Evolutionary conservation across 179 eudicot genomes (phyloP), one percentile per base, ranked within the genome.

Genomic region (Nepenthes alata): DNA sequence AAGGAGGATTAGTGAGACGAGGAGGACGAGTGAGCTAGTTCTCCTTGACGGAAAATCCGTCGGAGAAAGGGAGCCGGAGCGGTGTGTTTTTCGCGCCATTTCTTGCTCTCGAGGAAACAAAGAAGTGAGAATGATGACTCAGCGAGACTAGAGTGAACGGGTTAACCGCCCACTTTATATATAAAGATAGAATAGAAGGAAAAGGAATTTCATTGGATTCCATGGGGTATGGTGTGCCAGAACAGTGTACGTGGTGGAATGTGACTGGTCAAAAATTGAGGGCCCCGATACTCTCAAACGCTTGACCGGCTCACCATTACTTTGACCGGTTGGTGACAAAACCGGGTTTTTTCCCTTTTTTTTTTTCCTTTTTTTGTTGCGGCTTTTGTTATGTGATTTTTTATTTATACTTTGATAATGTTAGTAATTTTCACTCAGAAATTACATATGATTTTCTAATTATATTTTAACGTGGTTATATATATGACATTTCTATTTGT

Each of bases 31-130:
- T 11, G 60, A 68, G 11, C 55, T 1, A 25, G 48, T 63, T 15
- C 45, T 45, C 15, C 61, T 44, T 38, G 70, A 53, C 52, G 51
- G 71, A 35, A 66, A 45, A 11, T 0, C 49, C 16, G 48, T 47
- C 35, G 45, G 45, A 41, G 45, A 41, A 41, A 41, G 45, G 25
- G 25, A 25, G 25, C 25, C 64, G 68, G 70, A 67, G 57, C 11
- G 70, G 65, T 54, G 39, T 35, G 74, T 2, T 2, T 63, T 79
- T 77, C 70, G 73, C 87, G 88, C 88, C 88, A 79, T 83, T 75
- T 78, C 74, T 50, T 7, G 15, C n/a, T 6, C 15, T 69, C 58
- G 7, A 37, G 50, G 35, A 47, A 63, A 65, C 41, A 47, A 49
- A 50, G 15, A 57, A 3, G 35, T 53, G 45, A 53, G 62, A 58